Base-by-base conservation (phyloP, 805 yeast species). In the Tetrapisispora phaffii region DNA sequence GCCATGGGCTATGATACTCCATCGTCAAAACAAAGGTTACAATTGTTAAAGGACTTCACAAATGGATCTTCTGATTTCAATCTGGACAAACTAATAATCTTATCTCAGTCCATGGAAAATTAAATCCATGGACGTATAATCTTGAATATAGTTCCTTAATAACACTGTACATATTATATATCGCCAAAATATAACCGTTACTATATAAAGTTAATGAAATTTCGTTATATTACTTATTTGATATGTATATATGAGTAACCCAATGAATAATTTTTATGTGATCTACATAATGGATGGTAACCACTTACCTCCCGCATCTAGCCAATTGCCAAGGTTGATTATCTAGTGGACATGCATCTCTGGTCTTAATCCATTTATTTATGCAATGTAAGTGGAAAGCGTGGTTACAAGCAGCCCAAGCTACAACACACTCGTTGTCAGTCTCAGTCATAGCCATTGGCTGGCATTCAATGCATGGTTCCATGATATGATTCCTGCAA, bases 341-440 rank as follows among this genome's bases (percentile, higher is more conserved):
- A 68, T 90, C 97, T 62, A 93, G 73, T 1, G 99, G 99, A 73
- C 99, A 93, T 20, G 88, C 95, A 50, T 89, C 86, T 68, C 98
- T 81, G 15, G 95, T 85, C 65, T 83, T 83, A 54, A 90, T 77
- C 98, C 98, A 93, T 55, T 95, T 78, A 41, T 87, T 79, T 54
- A 93, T 93, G 67, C 99, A 93, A 68, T 93, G 99, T 67, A 88
- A 72, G 62, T 93, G 99, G 76, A 93, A 93, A n/a, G 96, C 96
- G 63, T 93, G 99, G 56, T 87, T 89, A 68, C 99, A 93, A 39
- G 77, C 76, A 40, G 98, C 99, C 89, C 97, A 88, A 3, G 97
- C 97, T 9, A 96, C 93, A 36, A 85, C 80, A 69, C 99, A 93
- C 54, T 82, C 88, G 35, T 77, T 82, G 32, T 74, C 73, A 16